Percentiles rank a stretch among this genome's conserved stretches.
phyloP scores from a whole-genome alignment of 129 eudicot genomes.

The Dittrichia graveolens region DNA sequence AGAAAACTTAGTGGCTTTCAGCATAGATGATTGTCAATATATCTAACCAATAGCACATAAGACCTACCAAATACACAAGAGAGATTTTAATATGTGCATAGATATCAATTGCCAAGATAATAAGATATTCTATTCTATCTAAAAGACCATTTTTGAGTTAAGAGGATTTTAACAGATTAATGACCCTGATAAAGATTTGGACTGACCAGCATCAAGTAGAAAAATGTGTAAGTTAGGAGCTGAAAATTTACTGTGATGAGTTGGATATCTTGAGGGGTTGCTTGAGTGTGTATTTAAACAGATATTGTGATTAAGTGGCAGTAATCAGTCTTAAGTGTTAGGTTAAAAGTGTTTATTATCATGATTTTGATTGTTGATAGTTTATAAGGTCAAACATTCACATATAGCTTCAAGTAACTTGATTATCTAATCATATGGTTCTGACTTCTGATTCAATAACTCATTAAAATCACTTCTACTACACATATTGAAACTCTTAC shows the following conservation, averaged over 20 bases:
- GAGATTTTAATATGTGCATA: neutral
- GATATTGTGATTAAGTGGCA: too few relatives aligned
- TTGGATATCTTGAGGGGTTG: too few relatives aligned
- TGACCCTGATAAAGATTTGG: neutral
- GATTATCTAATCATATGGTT: neutral
- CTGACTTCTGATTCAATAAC: neutral
- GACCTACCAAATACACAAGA: neutral
- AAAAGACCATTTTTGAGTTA: slow-evolving; percentile 1
- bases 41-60: neutral
- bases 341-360: neutral
- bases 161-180: neutral
- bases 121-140: neutral
- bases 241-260: neutral
- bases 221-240: neutral
- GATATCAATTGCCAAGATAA: neutral
- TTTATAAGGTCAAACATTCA: neutral
- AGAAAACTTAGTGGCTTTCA: neutral
- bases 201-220: neutral
- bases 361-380: neutral
- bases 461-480: too few relatives aligned
- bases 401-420: neutral
- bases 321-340: too few relatives aligned
- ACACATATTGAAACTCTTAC: too few relatives aligned
- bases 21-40: neutral
- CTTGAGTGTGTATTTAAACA: too few relatives aligned